Evolutionary conservation across 176 grass and related monocot species (phyloP).

Genomic region (Alloteropsis semialata): DNA sequence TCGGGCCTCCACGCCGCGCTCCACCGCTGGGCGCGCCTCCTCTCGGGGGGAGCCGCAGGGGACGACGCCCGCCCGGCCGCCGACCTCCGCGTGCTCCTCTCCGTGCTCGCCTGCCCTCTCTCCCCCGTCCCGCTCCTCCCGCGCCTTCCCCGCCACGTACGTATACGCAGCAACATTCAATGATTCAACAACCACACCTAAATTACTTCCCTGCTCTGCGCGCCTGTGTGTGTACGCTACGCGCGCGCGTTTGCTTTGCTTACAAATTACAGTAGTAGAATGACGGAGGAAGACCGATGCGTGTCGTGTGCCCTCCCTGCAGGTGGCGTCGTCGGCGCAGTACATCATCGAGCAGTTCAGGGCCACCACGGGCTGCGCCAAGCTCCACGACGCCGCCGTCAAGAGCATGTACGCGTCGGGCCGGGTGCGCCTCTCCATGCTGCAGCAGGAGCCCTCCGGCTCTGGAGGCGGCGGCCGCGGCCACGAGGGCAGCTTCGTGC

Average conservation of each 20-base stretch:
- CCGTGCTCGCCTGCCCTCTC: constrained; percentile 93
- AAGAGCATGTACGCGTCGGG: constrained; percentile 92
- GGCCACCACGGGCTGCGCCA: constrained; percentile 79
- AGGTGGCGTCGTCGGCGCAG: constrained; percentile 89
- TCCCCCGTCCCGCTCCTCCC: constrained; percentile 81
- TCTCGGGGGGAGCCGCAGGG: constrained; percentile 44
- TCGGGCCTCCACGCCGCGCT: constrained; percentile 39
- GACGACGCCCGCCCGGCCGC: constrained; percentile 32
- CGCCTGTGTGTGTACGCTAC: no score
- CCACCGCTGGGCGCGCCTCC: constrained; percentile 46
- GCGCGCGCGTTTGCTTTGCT: neutral
- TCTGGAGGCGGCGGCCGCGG: constrained; percentile 2
- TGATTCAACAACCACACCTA: no score
- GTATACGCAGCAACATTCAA: neutral
- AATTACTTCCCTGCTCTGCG: neutral
- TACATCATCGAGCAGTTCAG: constrained; percentile 96
- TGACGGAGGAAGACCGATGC: neutral
- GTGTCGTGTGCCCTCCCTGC: neutral
- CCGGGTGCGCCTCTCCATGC: constrained; percentile 62
- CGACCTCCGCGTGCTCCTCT: constrained; percentile 84
- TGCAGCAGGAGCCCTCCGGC: constrained; percentile 41
- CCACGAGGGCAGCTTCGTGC: constrained; percentile 83
- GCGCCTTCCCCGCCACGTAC: constrained; percentile 54
- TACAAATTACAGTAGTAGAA: no score
- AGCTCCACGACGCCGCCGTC: constrained; percentile 50